Evolutionary conservation across 2,329 filamentous ascomycete genomes (phyloP), one percentile per base, ranked within the genome.

Genomic region (Rhynchosporium agropyri): DNA sequence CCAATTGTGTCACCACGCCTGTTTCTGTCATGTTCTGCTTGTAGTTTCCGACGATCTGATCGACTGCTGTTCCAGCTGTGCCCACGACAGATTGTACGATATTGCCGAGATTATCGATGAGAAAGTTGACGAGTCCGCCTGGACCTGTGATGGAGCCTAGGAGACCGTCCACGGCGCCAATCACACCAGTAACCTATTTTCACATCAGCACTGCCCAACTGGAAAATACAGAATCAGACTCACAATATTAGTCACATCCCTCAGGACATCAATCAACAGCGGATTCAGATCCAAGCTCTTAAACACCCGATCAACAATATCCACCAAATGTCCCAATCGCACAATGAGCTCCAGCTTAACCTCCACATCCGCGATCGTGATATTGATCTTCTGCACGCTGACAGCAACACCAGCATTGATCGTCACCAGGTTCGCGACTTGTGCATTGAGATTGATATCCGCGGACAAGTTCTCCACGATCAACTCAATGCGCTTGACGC

Each of bases 91-190:
- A 80, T 69, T 86, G 83, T 1, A 87, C 82, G 65, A 87, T 86
- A 67, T 87, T 86, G 42, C 84, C 84, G 2, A 87, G 77, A 68
- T 87, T 86, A 71, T 86, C 84, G 64, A 87, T 78, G 45, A 85
- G 65, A 76, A 85, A 85, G 66, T 80, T 81, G 51, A 85, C 77
- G 20, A 77, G 81, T 9, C 76, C 81, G 65, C 80, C 80, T 56
- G 83, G 82, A 66, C 84, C 81, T 2, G 83, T 82, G 65, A 87
- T 83, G 26, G 80, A 81, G 8, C 84, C 85, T 2, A 87, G 78
- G 38, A 87, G 75, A 0, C 84, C 83, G 68, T 84, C 84, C 0
- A 86, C 83, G 0, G 78, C 83, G 29, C 83, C 84, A 10, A 86
- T 78, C 7, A 85, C 82, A 4, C 77, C 76, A 49, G 80, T 80